Base-by-base conservation (phyloP, 2,329 filamentous ascomycete species). In the Sordariomycetes sp. region DNA sequence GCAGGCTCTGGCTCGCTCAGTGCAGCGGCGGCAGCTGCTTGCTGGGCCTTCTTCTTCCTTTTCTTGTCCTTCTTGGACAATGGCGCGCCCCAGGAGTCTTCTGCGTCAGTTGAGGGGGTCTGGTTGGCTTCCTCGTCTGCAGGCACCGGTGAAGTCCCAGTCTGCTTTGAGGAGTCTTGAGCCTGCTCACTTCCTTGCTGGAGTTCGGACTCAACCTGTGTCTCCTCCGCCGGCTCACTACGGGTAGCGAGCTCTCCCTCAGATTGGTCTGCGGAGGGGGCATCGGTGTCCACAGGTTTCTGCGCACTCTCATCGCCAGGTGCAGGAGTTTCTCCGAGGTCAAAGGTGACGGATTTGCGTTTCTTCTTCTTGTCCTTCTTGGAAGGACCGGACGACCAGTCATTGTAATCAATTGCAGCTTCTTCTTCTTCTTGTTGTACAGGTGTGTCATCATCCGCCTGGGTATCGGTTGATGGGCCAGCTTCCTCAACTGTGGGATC, bases 31-130 rank as follows among this genome's bases (percentile, higher is more conserved):
- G 38, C 37, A 6, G 35, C 21, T 18, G 40, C 35, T 18, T 39
- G 41, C 33, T 39, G 45, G 36, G 46, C 44, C 34, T 47, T 43
- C 38, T 47, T 44, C 25, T 32, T 39, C 29, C 43, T 44, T 30
- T 37, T 37, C n/a, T 31, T 36, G 21, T 40, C 31, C 32, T 35
- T 41, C 16, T 31, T 30, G 17, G 33, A 30, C n/a, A 29, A 18
- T 9, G 25, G 17, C 10, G 15, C 8, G 18, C 18, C 19, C 26
- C 17, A 29, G 26, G 23, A 17, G 16, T 35, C 33, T 8, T 28
- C 12, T 11, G 14, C 25, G 17, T 28, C n/a, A 14, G 12, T 16
- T 14, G 8, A 14, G n/a, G 25, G 7, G 25, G 25, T 8, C 12
- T 28, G 8, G 25, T 8, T 28, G 8, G 25, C 25, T 8, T 28